Evolutionary conservation across 768 basidiomycete species (phyloP).

Genomic region (Mrakia hoshinonis): DNA sequence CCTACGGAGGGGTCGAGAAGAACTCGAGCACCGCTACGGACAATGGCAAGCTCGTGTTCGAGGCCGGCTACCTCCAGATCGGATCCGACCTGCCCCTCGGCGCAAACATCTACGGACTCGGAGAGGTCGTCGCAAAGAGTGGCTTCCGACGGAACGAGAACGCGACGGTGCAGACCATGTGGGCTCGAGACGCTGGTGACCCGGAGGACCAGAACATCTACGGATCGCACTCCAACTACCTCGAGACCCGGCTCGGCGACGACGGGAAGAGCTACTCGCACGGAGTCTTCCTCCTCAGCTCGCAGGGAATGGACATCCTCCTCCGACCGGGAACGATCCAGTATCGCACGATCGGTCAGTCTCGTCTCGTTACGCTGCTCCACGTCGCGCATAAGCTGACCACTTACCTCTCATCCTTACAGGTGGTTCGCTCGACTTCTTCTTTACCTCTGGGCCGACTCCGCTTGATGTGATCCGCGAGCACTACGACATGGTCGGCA

Average conservation of each 20-base stretch:
- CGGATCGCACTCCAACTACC: constrained; percentile 64
- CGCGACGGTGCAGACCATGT: constrained; percentile 27
- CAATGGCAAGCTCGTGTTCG: constrained; percentile 48
- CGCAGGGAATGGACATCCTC: constrained; percentile 72
- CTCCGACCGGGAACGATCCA: constrained; percentile 53
- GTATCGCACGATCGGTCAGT: constrained; percentile 54
- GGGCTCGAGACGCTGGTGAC: constrained; percentile 29
- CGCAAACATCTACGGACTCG: constrained; percentile 68
- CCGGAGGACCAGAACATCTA: constrained; percentile 41
- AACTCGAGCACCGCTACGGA: constrained; percentile 10
- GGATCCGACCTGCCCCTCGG: constrained; percentile 52
- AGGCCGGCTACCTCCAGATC: constrained; percentile 66
- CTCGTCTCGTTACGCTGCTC: too few species aligned
- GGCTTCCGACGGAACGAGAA: constrained; percentile 29
- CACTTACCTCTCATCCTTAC: background rate
- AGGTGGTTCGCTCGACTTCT: constrained; percentile 65
- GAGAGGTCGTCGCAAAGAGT: constrained; percentile 45
- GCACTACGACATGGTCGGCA: constrained; percentile 58
- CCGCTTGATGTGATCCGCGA: constrained; percentile 54
- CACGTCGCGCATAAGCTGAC: background rate
- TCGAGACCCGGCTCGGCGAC: constrained; percentile 50
- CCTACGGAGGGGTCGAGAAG: constrained; percentile 22
- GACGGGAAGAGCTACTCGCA: constrained; percentile 49
- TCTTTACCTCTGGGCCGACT: constrained; percentile 55
- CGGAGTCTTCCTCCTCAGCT: constrained; percentile 60